A percentile compares a stretch with the other conserved stretches of the same genome.
Conservation (phyloP, 148 eudicot species). For the Agrostemma githago region DNA sequence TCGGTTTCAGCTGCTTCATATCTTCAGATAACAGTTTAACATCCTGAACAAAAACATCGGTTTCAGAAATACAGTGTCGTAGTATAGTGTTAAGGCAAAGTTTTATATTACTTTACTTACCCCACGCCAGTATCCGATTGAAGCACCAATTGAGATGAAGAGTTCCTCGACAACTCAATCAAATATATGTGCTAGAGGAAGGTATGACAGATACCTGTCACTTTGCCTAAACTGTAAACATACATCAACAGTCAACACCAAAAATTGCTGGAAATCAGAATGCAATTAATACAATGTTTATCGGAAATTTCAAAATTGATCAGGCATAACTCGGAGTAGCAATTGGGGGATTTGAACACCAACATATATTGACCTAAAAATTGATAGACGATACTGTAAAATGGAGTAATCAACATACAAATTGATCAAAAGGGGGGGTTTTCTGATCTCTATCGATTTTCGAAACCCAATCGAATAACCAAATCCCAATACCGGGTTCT, state of each 20-base stretch:
- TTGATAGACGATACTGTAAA: no score
- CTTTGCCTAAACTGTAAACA: constrained; percentile 58
- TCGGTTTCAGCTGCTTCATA: constrained; percentile 75
- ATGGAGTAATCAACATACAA: no score
- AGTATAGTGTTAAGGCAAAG: no score
- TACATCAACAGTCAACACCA: no score
- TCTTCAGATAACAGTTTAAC: constrained; percentile 71
- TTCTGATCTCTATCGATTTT: constrained; percentile 20
- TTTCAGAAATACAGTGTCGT: background rate
- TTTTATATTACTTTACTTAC: constrained; percentile 38
- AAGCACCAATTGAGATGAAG: constrained; percentile 70
- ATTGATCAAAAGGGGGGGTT: constrained; percentile 41
- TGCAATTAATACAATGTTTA: background rate
- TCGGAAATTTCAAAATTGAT: background rate
- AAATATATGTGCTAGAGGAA: constrained; percentile 95
- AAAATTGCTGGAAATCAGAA: background rate
- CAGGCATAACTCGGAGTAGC: no score
- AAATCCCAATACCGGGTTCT: constrained; percentile 26
- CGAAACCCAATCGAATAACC: constrained; percentile 56
- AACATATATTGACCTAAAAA: no score
- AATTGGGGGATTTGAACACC: no score
- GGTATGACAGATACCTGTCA: constrained; percentile 83
- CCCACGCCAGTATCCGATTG: constrained; percentile 97
- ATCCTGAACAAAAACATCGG: constrained; percentile 51
- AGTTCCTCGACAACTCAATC: constrained; percentile 87